phyloP scores from a whole-genome alignment of 805 yeast species.

The Saccharomycopsis microspora region DNA sequence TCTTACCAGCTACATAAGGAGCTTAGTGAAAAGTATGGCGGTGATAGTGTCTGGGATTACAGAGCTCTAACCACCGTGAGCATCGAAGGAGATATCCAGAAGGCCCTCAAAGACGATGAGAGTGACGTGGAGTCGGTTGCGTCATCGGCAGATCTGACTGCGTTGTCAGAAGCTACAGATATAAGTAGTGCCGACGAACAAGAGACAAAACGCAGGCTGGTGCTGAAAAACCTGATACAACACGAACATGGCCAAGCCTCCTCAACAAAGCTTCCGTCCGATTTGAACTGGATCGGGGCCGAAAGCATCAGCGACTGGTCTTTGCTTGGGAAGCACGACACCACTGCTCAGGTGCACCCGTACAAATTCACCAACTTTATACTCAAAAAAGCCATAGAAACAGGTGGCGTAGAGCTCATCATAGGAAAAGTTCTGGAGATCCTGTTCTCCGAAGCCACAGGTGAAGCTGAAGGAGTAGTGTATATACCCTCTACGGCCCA shows the following conservation, averaged over 20 bases:
- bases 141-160: neutral
- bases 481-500: constrained; percentile 35
- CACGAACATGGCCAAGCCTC: constrained; percentile 16
- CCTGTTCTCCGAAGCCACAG: constrained; percentile 46
- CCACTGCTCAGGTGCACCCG: constrained; percentile 96
- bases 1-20: constrained; percentile 81
- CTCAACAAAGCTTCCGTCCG: constrained; percentile 36
- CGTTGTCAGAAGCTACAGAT: constrained; percentile 1
- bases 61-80: constrained; percentile 79
- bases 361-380: constrained; percentile 83
- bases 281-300: constrained; percentile 67
- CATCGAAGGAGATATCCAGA: constrained; percentile 67
- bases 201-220: constrained; percentile 21
- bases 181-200: constrained; percentile 15
- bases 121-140: constrained; percentile 3
- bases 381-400: constrained; percentile 65
- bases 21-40: constrained; percentile 64
- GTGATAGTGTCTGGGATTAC: constrained; percentile 89
- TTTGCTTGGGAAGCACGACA: constrained; percentile 67
- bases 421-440: constrained; percentile 76
- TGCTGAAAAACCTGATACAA: constrained; percentile 24
- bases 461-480: constrained; percentile 61
- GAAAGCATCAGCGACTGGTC: constrained; percentile 63
- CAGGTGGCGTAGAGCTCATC: constrained; percentile 74
- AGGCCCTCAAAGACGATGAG: constrained; percentile 15